Evolutionary conservation across 202 grass and related monocot genomes (phyloP).

Genomic region (Dendrocalamus latiflorus): DNA sequence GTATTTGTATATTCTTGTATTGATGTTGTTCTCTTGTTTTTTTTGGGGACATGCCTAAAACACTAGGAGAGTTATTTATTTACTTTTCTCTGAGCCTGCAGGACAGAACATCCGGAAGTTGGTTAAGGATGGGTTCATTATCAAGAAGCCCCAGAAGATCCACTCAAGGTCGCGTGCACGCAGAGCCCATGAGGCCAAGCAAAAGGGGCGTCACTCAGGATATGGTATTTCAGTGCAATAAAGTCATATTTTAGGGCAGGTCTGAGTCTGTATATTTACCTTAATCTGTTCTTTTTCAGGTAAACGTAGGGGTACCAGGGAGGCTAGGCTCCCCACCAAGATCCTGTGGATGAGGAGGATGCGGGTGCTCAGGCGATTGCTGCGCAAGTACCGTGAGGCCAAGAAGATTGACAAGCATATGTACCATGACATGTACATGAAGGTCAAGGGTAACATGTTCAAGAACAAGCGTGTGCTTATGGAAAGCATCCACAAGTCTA

Average conservation of each 20-base stretch:
- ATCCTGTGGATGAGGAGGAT: conserved; percentile 77
- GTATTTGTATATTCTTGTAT: not conserved
- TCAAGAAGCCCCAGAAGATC: conserved; percentile 78
- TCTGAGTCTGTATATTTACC: not conserved
- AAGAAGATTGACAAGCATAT: conserved; percentile 90
- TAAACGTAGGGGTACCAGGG: conserved; percentile 74
- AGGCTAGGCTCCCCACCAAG: conserved; percentile 77
- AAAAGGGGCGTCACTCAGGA: conserved; percentile 68
- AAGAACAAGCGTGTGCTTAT: conserved; percentile 86
- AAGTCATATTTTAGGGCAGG: not conserved
- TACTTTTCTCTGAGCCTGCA: not conserved
- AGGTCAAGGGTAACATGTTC: conserved; percentile 67
- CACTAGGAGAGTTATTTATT: not conserved
- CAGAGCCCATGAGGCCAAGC: conserved; percentile 58
- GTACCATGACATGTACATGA: conserved; percentile 84
- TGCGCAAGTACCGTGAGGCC: conserved; percentile 62
- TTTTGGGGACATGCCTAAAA: too few species aligned
- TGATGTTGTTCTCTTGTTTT: not conserved
- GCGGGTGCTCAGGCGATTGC: conserved; percentile 61
- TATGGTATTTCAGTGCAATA: conserved; percentile 33
- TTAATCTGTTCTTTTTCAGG: conserved; percentile 15
- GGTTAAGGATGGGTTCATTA: conserved; percentile 83
- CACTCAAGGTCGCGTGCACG: conserved; percentile 71
- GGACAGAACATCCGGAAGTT: conserved; percentile 76
- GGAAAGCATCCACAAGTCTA: conserved; percentile 81